phyloP scores from a whole-genome alignment of 163 green algal species.

The Volvox carteri region DNA sequence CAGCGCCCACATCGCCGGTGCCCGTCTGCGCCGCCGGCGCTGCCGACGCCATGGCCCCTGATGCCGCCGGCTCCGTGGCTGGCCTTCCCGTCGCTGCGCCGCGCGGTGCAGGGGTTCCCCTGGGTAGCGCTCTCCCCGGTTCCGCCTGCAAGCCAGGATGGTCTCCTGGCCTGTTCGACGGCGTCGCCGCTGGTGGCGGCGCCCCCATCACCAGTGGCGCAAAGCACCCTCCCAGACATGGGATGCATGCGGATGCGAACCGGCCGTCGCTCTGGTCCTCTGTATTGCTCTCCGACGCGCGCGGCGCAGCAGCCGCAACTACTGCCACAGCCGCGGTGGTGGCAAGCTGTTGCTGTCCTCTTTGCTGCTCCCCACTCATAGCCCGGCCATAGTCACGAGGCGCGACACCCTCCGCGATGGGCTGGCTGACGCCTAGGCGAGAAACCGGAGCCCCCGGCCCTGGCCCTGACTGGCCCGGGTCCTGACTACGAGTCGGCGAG shows the following conservation, averaged over 20 bases:
- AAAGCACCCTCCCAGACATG: neutral
- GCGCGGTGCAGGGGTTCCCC: too few species aligned
- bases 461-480: neutral
- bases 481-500: neutral
- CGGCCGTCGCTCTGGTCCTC: neutral
- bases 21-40: too few species aligned
- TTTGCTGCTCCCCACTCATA: neutral
- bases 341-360: too few species aligned
- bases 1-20: neutral
- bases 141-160: too few species aligned
- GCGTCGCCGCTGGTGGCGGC: neutral
- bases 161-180: too few species aligned
- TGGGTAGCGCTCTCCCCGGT: too few species aligned
- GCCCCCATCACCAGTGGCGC: too few species aligned
- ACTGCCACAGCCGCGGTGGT: too few species aligned
- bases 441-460: neutral
- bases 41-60: too few species aligned
- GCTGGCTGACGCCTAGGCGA: conserved; percentile 1
- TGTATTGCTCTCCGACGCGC: neutral
- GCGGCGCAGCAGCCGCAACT: neutral
- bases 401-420: neutral
- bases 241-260: neutral
- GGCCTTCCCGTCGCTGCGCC: neutral
- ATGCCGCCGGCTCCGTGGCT: too few species aligned
- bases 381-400: neutral